Conservation (phyloP, 176 grass and related monocot species). For the Musa acuminata region DNA sequence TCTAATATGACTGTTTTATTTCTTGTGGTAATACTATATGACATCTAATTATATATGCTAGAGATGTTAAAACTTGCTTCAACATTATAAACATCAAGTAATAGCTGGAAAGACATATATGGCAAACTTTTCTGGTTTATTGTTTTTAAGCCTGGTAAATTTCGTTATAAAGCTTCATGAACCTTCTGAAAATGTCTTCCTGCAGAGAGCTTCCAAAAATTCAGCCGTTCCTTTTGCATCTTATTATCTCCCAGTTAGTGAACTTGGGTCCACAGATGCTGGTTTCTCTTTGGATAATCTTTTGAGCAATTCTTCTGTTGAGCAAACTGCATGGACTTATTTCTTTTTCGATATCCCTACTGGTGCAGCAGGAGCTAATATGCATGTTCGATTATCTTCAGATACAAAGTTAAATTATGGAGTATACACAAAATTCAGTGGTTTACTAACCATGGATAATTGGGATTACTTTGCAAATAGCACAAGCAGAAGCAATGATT, state of each 20-base stretch:
- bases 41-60: background rate
- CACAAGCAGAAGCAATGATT: conserved; percentile 45
- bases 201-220: conserved; percentile 73
- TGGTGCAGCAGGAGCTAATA: conserved; percentile 70
- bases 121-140: background rate
- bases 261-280: conserved; percentile 28
- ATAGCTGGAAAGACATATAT: background rate
- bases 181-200: background rate
- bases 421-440: conserved; percentile 66
- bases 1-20: background rate
- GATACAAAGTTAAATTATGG: conserved; percentile 63
- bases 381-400: conserved; percentile 64
- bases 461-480: conserved; percentile 81
- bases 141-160: background rate
- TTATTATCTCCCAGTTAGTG: conserved; percentile 70
- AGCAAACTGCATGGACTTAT: conserved; percentile 68
- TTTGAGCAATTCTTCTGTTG: conserved; percentile 62
- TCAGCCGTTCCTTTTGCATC: conserved; percentile 58
- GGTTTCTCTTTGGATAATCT: conserved; percentile 56
- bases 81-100: background rate
- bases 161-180: background rate
- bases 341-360: conserved; percentile 78
- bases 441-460: conserved; percentile 60
- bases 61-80: background rate
- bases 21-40: background rate